Base-by-base conservation (phyloP, 345 rosid genomes). In the Ceriops zippeliana region DNA sequence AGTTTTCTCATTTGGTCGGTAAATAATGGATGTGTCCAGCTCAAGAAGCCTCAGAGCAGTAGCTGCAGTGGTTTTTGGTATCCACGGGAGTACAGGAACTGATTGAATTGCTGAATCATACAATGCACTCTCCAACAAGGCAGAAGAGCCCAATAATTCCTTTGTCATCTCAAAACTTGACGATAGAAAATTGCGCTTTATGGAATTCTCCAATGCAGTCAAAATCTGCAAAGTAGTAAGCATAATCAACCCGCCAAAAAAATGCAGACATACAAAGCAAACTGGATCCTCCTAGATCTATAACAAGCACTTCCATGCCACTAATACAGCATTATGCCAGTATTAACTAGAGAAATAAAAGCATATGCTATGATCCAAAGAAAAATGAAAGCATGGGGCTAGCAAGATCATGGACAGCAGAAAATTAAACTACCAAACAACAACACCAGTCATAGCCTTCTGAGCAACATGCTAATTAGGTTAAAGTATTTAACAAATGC, bases 11-110 rank as follows among this genome's bases (percentile, higher is more conserved):
- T 72, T 83, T 80, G 80, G 83, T 62, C 79, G 71, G 21, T 85
- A 90, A 56, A 74, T 59, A 67, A 92, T 78, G 46, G 88, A 89
- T 11, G 84, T 71, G 72, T 92, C 98, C 35, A 96, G 83, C 72
- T 92, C 98, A 49, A 84, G 80, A 77, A 96, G 92, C 82, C 99
- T 87, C 74, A 90, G 66, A 76, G 92, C 93, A 62, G 85, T 88
- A 34, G 98, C 99, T 58, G 95, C 81, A 65, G 84, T 76, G 38
- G 97, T 87, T 81, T 76, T 84, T n/a, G 99, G 99, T 74, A 92
- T 82, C 99, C 99, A 96, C n/a, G 99, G 96, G 62, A 96, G 90
- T 38, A 90, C 83, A 56, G 82, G 68, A 74, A 89, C 84, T 19
- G 82, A 83, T 46, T 54, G 59, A 74, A 78, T 79, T 67, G 71